These are phyloP conservation scores for Parmelia sp. DNA, from an alignment of 495 filamentous ascomycete species.

Conservation along the genomic window DNA sequence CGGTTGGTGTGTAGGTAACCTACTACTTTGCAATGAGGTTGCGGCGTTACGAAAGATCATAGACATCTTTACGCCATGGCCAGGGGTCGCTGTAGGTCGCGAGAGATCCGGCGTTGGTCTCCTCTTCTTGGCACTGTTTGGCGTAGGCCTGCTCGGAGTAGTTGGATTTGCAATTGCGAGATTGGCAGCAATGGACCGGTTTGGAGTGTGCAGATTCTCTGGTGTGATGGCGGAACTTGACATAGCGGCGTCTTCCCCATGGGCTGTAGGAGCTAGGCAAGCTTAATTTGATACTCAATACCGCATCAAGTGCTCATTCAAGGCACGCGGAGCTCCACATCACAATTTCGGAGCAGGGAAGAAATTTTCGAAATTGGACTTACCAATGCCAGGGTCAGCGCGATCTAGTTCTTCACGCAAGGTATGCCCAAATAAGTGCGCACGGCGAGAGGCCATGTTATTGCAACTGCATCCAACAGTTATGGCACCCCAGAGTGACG, in stretches of 20 bases:
- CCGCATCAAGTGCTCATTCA: neutral
- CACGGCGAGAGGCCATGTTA: neutral
- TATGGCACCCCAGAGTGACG: neutral
- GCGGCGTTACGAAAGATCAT: constrained; percentile 23
- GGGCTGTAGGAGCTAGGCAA: neutral
- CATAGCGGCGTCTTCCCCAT: neutral
- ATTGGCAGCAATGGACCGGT: constrained; percentile 14
- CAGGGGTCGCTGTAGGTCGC: constrained; percentile 16
- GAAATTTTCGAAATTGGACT: neutral
- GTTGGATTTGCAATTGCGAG: neutral
- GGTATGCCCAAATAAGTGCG: neutral
- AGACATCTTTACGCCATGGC: constrained; percentile 23
- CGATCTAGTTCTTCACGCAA: neutral
- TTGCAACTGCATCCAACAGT: neutral
- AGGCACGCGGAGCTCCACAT: neutral
- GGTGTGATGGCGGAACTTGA: neutral
- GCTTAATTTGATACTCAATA: neutral
- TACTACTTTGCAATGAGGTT: constrained; percentile 9
- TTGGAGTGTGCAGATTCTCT: neutral
- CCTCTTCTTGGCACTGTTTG: constrained; percentile 26
- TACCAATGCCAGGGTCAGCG: constrained; percentile 1
- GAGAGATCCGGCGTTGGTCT: constrained; percentile 19
- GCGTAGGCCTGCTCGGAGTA: constrained; percentile 5
- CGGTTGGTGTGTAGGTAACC: neutral
- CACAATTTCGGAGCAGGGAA: neutral